Conservation (phyloP, 1,139 yeast species). For the Kodamaea suecica region DNA sequence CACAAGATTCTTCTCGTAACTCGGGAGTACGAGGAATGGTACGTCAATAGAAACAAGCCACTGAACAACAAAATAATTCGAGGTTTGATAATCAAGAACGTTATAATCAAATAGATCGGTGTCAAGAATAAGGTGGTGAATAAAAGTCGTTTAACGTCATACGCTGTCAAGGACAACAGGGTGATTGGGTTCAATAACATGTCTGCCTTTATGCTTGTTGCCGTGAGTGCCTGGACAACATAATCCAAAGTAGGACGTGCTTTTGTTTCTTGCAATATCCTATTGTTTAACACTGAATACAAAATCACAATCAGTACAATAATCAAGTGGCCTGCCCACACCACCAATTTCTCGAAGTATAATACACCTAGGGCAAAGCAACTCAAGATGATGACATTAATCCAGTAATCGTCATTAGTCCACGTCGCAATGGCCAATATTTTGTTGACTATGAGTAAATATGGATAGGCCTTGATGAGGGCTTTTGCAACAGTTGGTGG, state of each 20-base stretch:
- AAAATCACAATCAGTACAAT: conserved; percentile 65
- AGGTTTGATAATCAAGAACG: conserved; percentile 68
- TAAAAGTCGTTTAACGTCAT: conserved; percentile 74
- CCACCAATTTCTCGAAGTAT: conserved; percentile 69
- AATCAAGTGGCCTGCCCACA: conserved; percentile 77
- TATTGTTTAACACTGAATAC: conserved; percentile 59
- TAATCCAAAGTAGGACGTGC: conserved; percentile 83
- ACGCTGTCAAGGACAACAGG: conserved; percentile 62
- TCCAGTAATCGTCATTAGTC: conserved; percentile 86
- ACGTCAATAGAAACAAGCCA: conserved; percentile 68
- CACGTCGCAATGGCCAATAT: conserved; percentile 75
- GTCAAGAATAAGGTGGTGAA: conserved; percentile 84
- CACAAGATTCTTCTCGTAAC: conserved; percentile 80
- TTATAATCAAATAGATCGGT: conserved; percentile 72
- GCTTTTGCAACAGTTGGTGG: conserved; percentile 91
- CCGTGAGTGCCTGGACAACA: conserved; percentile 75
- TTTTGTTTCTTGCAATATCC: conserved; percentile 50
- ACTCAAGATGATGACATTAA: conserved; percentile 61
- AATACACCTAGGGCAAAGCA: conserved; percentile 58
- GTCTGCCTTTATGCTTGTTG: conserved; percentile 74
- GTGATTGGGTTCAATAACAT: conserved; percentile 76
- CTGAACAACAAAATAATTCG: conserved; percentile 57
- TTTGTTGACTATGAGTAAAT: conserved; percentile 68
- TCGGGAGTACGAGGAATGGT: conserved; percentile 81
- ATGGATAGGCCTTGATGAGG: conserved; percentile 78